Evolutionary conservation across 2,329 filamentous ascomycete species (phyloP).

Genomic region (Clarireedia hainanense): DNA sequence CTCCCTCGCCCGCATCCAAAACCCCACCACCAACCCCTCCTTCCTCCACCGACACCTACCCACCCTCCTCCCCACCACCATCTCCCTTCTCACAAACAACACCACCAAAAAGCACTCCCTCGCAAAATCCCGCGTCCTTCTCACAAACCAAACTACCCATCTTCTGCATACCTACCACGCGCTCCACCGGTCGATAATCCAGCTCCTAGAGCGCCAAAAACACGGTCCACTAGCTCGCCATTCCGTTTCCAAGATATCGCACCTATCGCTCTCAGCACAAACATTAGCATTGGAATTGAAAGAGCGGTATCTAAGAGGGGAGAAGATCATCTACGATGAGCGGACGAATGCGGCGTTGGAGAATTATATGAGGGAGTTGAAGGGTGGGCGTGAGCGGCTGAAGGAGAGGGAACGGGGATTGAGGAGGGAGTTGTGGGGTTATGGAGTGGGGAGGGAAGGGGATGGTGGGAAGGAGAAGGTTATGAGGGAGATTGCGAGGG

Average conservation of each 20-base stretch:
- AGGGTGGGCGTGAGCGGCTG: conserved; percentile 23
- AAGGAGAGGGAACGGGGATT: conserved; percentile 19
- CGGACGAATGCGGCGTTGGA: conserved; percentile 22
- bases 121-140: not conserved
- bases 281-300: conserved; percentile 12
- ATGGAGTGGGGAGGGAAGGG: conserved; percentile 26
- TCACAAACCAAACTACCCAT: conserved; percentile 14
- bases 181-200: conserved; percentile 21
- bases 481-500: conserved; percentile 29
- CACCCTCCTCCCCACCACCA: conserved; percentile 36
- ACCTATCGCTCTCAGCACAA: conserved; percentile 15
- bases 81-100: conserved; percentile 27
- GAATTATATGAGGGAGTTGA: conserved; percentile 22
- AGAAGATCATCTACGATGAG: conserved; percentile 25
- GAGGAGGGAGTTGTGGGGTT: conserved; percentile 25
- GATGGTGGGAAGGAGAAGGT: conserved; percentile 23
- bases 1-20: conserved; percentile 41
- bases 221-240: conserved; percentile 24
- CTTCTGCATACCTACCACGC: conserved; percentile 20
- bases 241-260: conserved; percentile 15
- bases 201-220: conserved; percentile 24
- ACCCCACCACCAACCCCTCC: conserved; percentile 39
- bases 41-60: conserved; percentile 51
- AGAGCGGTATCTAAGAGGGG: conserved; percentile 17
- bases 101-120: not conserved